Evolutionary conservation across 371 early-diverging fungal genomes (phyloP).

Genomic region (Rhizomucor miehei): DNA sequence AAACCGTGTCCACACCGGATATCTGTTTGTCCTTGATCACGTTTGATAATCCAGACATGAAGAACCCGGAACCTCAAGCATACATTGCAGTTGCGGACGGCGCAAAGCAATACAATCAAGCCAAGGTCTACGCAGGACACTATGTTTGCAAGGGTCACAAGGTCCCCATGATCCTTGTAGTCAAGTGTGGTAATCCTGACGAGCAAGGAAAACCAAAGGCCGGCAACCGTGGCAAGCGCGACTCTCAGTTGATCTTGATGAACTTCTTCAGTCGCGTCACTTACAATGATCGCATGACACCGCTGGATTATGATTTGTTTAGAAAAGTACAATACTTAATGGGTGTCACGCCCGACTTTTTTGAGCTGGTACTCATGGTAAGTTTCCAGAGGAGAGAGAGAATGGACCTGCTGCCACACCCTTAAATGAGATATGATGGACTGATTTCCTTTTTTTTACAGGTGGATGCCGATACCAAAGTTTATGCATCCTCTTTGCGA

Average conservation of each 20-base stretch:
- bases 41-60: conserved; percentile 51
- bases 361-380: conserved; percentile 86
- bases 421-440: neutral
- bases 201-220: conserved; percentile 71
- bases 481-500: conserved; percentile 69
- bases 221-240: conserved; percentile 94
- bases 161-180: conserved; percentile 74
- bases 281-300: conserved; percentile 80
- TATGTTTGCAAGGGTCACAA: conserved; percentile 59
- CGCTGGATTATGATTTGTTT: conserved; percentile 87
- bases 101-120: conserved; percentile 79
- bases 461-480: conserved; percentile 90
- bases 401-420: too few relatives aligned
- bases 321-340: conserved; percentile 70
- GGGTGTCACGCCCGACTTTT: conserved; percentile 77
- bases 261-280: conserved; percentile 82
- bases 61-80: conserved; percentile 58
- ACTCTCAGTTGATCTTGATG: conserved; percentile 93
- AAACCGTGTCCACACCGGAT: conserved; percentile 75
- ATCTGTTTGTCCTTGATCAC: conserved; percentile 66
- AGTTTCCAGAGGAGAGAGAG: neutral
- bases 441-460: neutral
- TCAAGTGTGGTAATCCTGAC: conserved; percentile 77
- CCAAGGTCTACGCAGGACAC: conserved; percentile 90
- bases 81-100: conserved; percentile 90